Conservation (phyloP, 768 basidiomycete species). For the Imleria badia region DNA sequence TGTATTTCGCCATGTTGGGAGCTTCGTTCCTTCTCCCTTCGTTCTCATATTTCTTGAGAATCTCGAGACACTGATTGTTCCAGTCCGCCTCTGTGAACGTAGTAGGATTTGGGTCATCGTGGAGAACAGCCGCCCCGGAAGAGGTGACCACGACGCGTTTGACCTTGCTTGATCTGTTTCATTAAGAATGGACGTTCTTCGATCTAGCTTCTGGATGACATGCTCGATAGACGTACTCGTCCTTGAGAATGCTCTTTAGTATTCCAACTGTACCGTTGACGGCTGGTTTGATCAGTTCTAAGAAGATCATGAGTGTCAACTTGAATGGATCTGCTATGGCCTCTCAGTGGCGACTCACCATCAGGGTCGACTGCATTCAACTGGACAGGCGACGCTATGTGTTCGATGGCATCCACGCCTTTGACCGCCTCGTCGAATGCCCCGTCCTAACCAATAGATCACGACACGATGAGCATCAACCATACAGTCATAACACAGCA, state of each 20-base stretch:
- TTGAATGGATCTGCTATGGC: too few species aligned
- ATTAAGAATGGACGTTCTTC: neutral
- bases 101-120: constrained; percentile 19
- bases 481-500: too few species aligned
- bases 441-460: constrained; percentile 41
- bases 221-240: constrained; percentile 38
- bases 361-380: constrained; percentile 45
- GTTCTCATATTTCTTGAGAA: constrained; percentile 44
- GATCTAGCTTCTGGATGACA: neutral
- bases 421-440: constrained; percentile 81
- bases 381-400: constrained; percentile 66
- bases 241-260: constrained; percentile 55
- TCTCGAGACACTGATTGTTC: constrained; percentile 48
- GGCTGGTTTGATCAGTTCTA: constrained; percentile 69
- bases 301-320: neutral
- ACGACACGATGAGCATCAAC: neutral
- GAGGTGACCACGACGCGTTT: constrained; percentile 72
- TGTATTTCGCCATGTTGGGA: constrained; percentile 41
- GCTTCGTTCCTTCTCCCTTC: constrained; percentile 46
- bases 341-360: constrained; percentile 17
- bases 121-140: constrained; percentile 52
- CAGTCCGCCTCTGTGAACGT: constrained; percentile 55
- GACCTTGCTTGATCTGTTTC: constrained; percentile 39
- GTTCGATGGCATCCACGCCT: constrained; percentile 70
- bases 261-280: constrained; percentile 68